Base-by-base conservation (phyloP, 345 rosid genomes). In the Schrenkiella parvula region DNA sequence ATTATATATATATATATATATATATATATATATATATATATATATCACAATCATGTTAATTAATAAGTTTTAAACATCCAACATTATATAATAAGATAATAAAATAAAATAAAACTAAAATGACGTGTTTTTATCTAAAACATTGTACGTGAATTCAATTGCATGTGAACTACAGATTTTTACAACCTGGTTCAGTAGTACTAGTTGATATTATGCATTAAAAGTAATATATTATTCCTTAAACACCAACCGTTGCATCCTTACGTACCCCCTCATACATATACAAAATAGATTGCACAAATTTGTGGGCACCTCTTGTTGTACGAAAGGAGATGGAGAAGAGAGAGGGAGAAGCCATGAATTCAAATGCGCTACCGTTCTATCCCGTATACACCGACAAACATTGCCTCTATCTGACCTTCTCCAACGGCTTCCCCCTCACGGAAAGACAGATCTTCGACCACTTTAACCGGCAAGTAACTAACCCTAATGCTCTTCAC, bases 341-440 rank as follows among this genome's bases (percentile, higher is more conserved):
- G 8, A 29, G 1, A 29, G 7, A 17, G 15, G 19, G 43, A 10
- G 32, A 59, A 59, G 42, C 28, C 9, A 65, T 66, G 71, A 39
- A 9, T 37, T 22, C 61, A 4, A 0, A 0, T 13, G 75, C 68
- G 12, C 34, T 1, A 3, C 4, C 5, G n/a, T 71, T n/a, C 39
- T 0, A 4, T 2, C 51, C 17, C 1, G 8, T 0, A 0, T 12
- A 29, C 14, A 0, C 25, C 12, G 76, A 63, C 19, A 0, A 0
- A 0, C 64, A 32, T 4, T 43, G 38, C 1, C 23, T 73, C 0
- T 73, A 32, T 1, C 4, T 73, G 0, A 73, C 77, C 0, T 73
- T 73, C 9, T 73, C 77, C 0, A 73, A 64, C 9, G 71, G 77
- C 3, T 73, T 43, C 1, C 71, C 77, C 7, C 71, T 73, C 23